These are phyloP conservation scores for Aspergillus tanneri DNA, from an alignment of 2,329 filamentous ascomycete species.

Conservation along the genomic window DNA sequence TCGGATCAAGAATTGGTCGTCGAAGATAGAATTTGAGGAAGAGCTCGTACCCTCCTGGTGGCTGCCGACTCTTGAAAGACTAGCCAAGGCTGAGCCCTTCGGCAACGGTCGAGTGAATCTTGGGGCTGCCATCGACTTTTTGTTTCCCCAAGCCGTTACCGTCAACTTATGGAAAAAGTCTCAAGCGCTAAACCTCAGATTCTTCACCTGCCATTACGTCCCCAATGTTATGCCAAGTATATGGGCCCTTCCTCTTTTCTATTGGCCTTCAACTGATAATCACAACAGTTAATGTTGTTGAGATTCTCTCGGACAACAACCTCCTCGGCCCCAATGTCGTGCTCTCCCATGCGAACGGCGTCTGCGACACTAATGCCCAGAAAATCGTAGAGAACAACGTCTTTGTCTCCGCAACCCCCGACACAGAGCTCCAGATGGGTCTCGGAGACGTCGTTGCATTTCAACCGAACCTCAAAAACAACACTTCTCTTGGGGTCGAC, in stretches of 20 bases:
- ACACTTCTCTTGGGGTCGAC: slow-evolving; percentile 31
- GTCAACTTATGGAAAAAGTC: slow-evolving; percentile 20
- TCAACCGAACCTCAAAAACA: slow-evolving; percentile 17
- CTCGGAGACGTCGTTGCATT: slow-evolving; percentile 29
- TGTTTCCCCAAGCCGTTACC: slow-evolving; percentile 26
- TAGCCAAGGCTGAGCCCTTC: slow-evolving; percentile 19
- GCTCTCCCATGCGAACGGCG: slow-evolving; percentile 25
- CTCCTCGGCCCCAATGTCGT: slow-evolving; percentile 23
- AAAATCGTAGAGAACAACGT: slow-evolving; percentile 18
- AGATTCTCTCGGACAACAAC: slow-evolving; percentile 17
- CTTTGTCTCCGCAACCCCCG: slow-evolving; percentile 29
- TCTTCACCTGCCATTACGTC: slow-evolving; percentile 31
- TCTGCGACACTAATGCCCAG: slow-evolving; percentile 18
- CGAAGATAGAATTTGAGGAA: slow-evolving; percentile 15
- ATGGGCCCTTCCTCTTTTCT: no score
- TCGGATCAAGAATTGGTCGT: slow-evolving; percentile 24
- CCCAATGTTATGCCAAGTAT: slow-evolving; percentile 5
- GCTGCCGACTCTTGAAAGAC: slow-evolving; percentile 21
- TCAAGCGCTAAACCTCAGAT: slow-evolving; percentile 19
- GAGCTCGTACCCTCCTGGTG: slow-evolving; percentile 27
- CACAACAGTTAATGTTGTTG: slow-evolving; percentile 9
- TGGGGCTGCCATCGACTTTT: slow-evolving; percentile 31
- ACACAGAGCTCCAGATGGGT: slow-evolving; percentile 34
- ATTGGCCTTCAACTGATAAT: neutral
- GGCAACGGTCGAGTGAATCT: slow-evolving; percentile 28